Percentiles rank a stretch among this genome's conserved stretches.
Conservation (phyloP, 805 yeast genomes). For the Wickerhamomyces ciferrii region DNA sequence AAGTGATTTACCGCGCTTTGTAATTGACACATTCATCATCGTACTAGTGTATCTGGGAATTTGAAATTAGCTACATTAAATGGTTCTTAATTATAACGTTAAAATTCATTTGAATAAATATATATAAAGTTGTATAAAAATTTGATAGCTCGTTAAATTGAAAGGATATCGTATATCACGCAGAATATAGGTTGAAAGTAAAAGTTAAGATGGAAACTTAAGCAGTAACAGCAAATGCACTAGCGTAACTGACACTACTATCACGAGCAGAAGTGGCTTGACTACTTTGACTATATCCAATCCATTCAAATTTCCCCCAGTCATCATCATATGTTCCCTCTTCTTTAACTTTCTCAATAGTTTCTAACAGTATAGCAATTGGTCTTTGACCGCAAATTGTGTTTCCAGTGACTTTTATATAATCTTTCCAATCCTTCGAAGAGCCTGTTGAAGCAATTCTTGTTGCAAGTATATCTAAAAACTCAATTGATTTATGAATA, state of each 20-base stretch:
- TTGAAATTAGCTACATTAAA: no score
- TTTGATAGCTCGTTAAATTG: no score
- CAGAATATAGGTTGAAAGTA: no score
- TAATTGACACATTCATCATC: no score
- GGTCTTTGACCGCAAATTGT: constrained; percentile 95
- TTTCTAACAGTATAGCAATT: constrained; percentile 52
- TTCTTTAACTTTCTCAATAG: constrained; percentile 36
- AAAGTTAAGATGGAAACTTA: neutral
- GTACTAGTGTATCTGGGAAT: no score
- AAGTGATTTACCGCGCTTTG: no score
- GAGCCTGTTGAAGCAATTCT: constrained; percentile 50
- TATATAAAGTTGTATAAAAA: no score
- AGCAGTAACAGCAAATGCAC: constrained; percentile 45
- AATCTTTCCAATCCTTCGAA: constrained; percentile 56
- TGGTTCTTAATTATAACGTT: no score
- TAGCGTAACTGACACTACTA: constrained; percentile 88
- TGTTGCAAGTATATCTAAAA: constrained; percentile 71
- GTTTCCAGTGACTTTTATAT: constrained; percentile 68
- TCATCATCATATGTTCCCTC: constrained; percentile 8
- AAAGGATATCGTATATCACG: no score
- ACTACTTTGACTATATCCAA: constrained; percentile 76
- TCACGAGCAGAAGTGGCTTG: constrained; percentile 42
- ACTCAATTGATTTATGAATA: constrained; percentile 69
- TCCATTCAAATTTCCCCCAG: constrained; percentile 53
- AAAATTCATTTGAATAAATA: no score